These are phyloP conservation scores for Diplodia sapinea DNA, from an alignment of 2,329 filamentous ascomycete genomes.

Conservation along the genomic window DNA sequence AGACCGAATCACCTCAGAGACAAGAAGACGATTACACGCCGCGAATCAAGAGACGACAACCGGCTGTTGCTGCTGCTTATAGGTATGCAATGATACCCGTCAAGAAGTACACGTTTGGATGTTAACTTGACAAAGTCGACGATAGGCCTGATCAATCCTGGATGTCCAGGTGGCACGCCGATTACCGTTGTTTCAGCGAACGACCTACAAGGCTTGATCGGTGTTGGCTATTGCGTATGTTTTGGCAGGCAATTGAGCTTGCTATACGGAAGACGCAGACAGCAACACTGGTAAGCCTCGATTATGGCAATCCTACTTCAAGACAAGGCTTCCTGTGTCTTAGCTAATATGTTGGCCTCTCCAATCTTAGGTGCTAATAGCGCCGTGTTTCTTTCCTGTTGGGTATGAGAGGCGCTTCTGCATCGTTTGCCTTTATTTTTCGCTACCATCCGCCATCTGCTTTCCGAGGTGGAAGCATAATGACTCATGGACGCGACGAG, in stretches of 20 bases:
- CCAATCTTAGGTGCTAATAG: not conserved
- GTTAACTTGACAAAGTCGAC: constrained; percentile 19
- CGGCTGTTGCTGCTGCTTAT: constrained; percentile 45
- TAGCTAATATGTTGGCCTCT: not conserved
- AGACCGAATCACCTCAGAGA: constrained; percentile 40
- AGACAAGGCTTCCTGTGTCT: not conserved
- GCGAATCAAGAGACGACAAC: constrained; percentile 43
- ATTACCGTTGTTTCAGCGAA: not conserved
- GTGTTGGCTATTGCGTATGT: not conserved
- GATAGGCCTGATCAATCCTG: constrained; percentile 1
- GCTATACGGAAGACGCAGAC: not conserved
- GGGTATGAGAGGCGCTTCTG: constrained; percentile 5
- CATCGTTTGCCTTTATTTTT: not conserved
- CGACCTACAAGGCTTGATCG: not conserved
- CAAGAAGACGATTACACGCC: constrained; percentile 47
- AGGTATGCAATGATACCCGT: constrained; percentile 35
- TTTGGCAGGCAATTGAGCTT: not conserved
- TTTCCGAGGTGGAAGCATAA: not conserved
- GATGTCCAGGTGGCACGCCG: not conserved
- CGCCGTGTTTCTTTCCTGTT: not conserved
- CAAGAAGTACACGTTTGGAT: not conserved
- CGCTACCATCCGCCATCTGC: not conserved
- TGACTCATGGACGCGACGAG: not conserved
- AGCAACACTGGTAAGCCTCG: not conserved
- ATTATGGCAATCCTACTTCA: not conserved